Conservation (phyloP, 2,329 filamentous ascomycete genomes). For the Scolecobasidium constrictum region DNA sequence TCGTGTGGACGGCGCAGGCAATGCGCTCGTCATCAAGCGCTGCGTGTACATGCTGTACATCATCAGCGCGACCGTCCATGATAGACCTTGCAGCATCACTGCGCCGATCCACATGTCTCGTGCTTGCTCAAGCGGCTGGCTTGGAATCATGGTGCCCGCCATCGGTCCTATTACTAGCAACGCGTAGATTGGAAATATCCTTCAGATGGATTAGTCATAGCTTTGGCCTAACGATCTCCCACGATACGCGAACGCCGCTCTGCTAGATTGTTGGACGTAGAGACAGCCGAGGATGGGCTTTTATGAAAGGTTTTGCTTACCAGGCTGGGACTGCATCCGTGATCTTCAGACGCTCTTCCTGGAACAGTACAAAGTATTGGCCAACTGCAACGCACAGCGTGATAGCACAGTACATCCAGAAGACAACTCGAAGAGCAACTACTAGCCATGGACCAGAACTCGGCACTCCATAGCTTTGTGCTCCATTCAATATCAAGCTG, state of each 20-base stretch:
- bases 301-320: conserved; percentile 16
- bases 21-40: conserved; percentile 28
- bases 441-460: conserved; percentile 44
- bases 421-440: conserved; percentile 49
- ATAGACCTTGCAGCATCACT: conserved; percentile 33
- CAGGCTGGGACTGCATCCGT: conserved; percentile 30
- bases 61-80: conserved; percentile 32
- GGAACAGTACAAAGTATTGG: conserved; percentile 25
- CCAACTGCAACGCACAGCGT: conserved; percentile 49
- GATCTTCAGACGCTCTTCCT: conserved; percentile 24
- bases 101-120: conserved; percentile 33
- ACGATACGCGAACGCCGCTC: too few relatives aligned
- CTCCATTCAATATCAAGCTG: conserved; percentile 56
- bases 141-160: conserved; percentile 20
- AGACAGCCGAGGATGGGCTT: too few relatives aligned
- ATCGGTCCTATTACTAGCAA: conserved; percentile 28
- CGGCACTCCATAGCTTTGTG: conserved; percentile 54
- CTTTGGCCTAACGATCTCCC: too few relatives aligned
- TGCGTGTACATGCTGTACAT: conserved; percentile 33
- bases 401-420: conserved; percentile 57
- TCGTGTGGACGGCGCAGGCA: conserved; percentile 29
- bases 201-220: neutral
- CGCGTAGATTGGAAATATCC: conserved; percentile 11
- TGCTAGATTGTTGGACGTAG: too few relatives aligned
- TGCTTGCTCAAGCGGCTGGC: conserved; percentile 19